Evolutionary conservation across 176 grass and related monocot genomes (phyloP).

Genomic region (Aegilops tauschii): DNA sequence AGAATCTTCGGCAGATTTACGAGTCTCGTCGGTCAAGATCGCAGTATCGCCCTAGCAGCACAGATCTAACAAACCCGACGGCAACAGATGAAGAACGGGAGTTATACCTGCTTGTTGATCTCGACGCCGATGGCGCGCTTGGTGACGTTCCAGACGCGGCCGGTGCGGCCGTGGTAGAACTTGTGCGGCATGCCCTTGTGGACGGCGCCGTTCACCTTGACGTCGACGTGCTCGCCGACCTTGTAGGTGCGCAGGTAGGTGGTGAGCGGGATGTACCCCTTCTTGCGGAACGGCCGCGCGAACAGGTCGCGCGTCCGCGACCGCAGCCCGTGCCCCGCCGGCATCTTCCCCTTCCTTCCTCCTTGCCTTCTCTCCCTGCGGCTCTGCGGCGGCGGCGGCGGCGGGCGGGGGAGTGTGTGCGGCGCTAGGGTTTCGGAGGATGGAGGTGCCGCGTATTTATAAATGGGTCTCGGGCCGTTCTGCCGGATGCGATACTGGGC

Average conservation of each 20-base stretch:
- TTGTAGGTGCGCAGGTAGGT: slow-evolving; percentile 85
- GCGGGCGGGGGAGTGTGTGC: neutral
- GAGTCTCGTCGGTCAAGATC: too few relatives aligned
- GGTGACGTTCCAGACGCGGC: slow-evolving; percentile 83
- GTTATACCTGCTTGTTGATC: slow-evolving; percentile 93
- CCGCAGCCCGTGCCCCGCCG: slow-evolving; percentile 76
- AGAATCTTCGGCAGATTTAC: too few relatives aligned
- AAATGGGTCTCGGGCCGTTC: neutral
- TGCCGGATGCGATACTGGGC: neutral
- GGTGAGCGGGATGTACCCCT: slow-evolving; percentile 77
- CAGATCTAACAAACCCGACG: slow-evolving; percentile 15
- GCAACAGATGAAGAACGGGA: neutral
- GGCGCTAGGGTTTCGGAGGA: slow-evolving; percentile 24
- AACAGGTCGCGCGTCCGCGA: slow-evolving; percentile 77
- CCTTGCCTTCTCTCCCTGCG: neutral
- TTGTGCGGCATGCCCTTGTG: slow-evolving; percentile 98
- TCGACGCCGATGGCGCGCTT: slow-evolving; percentile 97
- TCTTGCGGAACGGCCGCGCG: slow-evolving; percentile 69
- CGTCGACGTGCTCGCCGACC: slow-evolving; percentile 87
- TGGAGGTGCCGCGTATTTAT: neutral
- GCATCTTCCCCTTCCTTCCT: slow-evolving; percentile 49
- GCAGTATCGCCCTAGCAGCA: neutral
- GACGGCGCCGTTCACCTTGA: slow-evolving; percentile 88
- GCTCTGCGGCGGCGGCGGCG: slow-evolving; percentile 16
- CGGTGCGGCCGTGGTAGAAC: slow-evolving; percentile 93